These are phyloP conservation scores for Podochytrium sp. DNA, from an alignment of 192 early-diverging fungal species.

Conservation along the genomic window DNA sequence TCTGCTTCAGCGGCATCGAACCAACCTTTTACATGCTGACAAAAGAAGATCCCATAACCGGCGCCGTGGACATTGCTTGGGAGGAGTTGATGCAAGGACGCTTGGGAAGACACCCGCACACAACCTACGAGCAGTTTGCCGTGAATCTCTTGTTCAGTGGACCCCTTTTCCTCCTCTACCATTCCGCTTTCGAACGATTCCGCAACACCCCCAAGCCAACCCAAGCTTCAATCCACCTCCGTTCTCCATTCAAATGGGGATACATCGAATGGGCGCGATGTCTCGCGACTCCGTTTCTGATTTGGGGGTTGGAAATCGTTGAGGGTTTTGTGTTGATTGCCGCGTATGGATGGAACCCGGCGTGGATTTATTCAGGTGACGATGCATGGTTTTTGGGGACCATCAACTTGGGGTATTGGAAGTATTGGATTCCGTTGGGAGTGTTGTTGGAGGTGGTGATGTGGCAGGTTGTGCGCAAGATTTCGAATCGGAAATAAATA, in stretches of 20 bases:
- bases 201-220: neutral
- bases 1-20: neutral
- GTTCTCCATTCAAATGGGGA: neutral
- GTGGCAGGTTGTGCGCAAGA: neutral
- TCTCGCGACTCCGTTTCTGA: conserved; percentile 1
- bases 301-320: conserved; percentile 13
- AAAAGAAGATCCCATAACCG: conserved; percentile 9
- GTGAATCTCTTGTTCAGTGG: conserved; percentile 20
- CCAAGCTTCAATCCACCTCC: neutral
- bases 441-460: neutral
- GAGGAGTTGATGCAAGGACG: neutral
- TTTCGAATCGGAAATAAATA: too few relatives aligned
- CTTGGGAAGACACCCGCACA: neutral
- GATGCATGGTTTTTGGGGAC: conserved; percentile 32
- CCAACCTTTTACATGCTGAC: conserved; percentile 23
- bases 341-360: conserved; percentile 37
- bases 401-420: conserved; percentile 33
- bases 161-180: neutral
- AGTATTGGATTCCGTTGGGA: conserved; percentile 33
- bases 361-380: conserved; percentile 31
- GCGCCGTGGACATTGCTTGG: conserved; percentile 14
- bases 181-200: neutral
- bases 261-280: neutral
- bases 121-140: conserved; percentile 7
- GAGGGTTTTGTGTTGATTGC: conserved; percentile 22